phyloP scores from a whole-genome alignment of 352 stramenopile genomes.

The Pythium aphanidermatum region DNA sequence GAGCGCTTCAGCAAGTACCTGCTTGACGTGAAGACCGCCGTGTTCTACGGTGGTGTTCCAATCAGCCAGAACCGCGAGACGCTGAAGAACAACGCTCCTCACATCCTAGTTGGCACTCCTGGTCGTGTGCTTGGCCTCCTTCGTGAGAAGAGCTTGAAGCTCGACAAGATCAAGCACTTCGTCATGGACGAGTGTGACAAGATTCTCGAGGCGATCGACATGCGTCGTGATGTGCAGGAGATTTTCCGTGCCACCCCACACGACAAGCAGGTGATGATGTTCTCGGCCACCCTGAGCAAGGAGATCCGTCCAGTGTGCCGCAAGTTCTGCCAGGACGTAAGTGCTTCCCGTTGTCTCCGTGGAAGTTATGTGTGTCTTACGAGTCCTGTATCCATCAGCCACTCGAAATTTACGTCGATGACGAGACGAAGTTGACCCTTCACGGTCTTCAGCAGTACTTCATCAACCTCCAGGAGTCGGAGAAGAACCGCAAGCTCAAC shows the following conservation, averaged over 20 bases:
- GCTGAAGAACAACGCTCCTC: conserved; percentile 94
- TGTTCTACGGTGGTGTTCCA: conserved; percentile 96
- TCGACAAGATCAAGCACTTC: conserved; percentile 99
- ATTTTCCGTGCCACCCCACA: conserved; percentile 99
- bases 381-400: too few species aligned
- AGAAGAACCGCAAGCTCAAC: conserved; percentile 99
- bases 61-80: conserved; percentile 95
- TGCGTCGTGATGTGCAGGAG: conserved; percentile 98
- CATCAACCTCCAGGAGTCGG: conserved; percentile 97
- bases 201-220: conserved; percentile 98
- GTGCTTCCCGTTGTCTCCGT: too few species aligned
- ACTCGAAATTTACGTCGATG: conserved; percentile 99
- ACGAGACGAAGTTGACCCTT: conserved; percentile 99
- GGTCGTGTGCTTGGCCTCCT: conserved; percentile 90
- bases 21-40: conserved; percentile 93
- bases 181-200: conserved; percentile 99
- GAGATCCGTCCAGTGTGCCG: conserved; percentile 98
- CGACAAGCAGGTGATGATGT: conserved; percentile 99
- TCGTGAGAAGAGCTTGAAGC: conserved; percentile 95
- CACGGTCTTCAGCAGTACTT: conserved; percentile 99
- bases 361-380: too few species aligned
- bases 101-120: conserved; percentile 98
- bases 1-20: conserved; percentile 99
- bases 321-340: conserved; percentile 99
- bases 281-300: conserved; percentile 98